Conservation (phyloP, 176 grass and related monocot genomes). For the Elymus sibiricus region DNA sequence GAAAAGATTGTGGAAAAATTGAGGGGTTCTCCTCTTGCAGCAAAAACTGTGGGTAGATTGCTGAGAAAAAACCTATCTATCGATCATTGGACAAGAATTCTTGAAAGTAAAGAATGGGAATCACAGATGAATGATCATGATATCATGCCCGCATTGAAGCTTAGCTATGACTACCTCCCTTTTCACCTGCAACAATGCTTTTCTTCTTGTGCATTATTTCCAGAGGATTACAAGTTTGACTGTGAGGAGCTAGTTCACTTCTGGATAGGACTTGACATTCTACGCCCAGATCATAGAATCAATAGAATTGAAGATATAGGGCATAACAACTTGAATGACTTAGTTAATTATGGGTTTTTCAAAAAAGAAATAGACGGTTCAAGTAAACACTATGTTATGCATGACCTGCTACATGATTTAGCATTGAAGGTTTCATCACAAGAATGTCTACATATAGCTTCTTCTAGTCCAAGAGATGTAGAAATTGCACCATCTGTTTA, state of each 20-base stretch:
- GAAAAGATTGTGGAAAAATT: background rate
- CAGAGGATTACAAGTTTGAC: conserved; percentile 7
- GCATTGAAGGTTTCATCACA: background rate
- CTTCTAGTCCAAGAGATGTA: background rate
- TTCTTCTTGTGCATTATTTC: conserved; percentile 19
- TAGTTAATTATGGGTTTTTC: background rate
- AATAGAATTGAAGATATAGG: background rate
- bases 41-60: conserved; percentile 12
- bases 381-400: background rate
- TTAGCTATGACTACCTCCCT: conserved; percentile 32
- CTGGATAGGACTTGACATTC: conserved; percentile 21
- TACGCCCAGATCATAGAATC: background rate
- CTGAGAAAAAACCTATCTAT: background rate
- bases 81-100: background rate
- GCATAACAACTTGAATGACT: background rate
- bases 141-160: conserved; percentile 25
- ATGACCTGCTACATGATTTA: background rate
- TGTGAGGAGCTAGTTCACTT: conserved; percentile 6
- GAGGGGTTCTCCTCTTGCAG: conserved; percentile 12
- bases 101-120: conserved; percentile 15
- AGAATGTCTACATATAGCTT: background rate
- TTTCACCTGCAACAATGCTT: conserved; percentile 26
- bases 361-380: background rate
- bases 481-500: background rate
- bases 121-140: background rate